Percentiles rank a stretch among this genome's conserved stretches.
phyloP scores from a whole-genome alignment of 495 filamentous ascomycete species.

The Penicillium riverlandense region DNA sequence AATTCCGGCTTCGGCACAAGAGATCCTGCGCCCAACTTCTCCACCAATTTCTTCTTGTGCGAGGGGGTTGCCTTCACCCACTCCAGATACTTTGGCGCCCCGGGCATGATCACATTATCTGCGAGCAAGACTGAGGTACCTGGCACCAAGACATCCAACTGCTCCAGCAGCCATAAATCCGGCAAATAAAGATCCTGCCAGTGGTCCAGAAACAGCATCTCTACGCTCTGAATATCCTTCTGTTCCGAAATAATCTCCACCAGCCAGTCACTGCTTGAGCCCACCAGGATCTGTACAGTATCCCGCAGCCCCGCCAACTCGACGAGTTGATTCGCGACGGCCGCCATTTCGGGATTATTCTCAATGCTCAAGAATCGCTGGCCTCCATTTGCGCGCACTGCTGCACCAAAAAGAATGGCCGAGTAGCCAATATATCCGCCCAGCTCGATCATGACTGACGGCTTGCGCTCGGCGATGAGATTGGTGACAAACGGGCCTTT shows the following conservation, averaged over 20 bases:
- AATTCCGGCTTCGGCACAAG: constrained; percentile 10
- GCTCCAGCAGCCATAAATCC: constrained; percentile 61
- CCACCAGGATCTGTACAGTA: constrained; percentile 31
- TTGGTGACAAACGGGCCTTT: constrained; percentile 58
- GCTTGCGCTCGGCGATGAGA: constrained; percentile 52
- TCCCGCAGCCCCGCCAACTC: constrained; percentile 57
- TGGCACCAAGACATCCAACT: constrained; percentile 44
- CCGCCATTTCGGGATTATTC: constrained; percentile 54
- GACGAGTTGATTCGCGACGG: constrained; percentile 49
- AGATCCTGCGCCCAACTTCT: not conserved
- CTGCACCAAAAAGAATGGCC: constrained; percentile 54
- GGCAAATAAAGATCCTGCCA: constrained; percentile 54
- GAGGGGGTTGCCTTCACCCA: constrained; percentile 3
- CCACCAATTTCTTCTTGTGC: constrained; percentile 2
- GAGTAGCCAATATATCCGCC: constrained; percentile 75
- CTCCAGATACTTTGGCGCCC: constrained; percentile 53
- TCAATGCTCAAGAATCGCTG: constrained; percentile 53
- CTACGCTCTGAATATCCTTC: constrained; percentile 36
- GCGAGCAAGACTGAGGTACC: constrained; percentile 50
- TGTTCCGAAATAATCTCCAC: constrained; percentile 19
- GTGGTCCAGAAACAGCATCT: constrained; percentile 62
- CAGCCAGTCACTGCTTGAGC: constrained; percentile 11
- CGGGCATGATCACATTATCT: constrained; percentile 62
- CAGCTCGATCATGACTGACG: constrained; percentile 59
- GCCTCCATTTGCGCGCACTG: constrained; percentile 45